Percentiles rank a stretch among this genome's conserved stretches.
These are phyloP conservation scores for Backusella tuberculispora DNA, from an alignment of 192 early-diverging fungal species.

Conservation along the genomic window DNA sequence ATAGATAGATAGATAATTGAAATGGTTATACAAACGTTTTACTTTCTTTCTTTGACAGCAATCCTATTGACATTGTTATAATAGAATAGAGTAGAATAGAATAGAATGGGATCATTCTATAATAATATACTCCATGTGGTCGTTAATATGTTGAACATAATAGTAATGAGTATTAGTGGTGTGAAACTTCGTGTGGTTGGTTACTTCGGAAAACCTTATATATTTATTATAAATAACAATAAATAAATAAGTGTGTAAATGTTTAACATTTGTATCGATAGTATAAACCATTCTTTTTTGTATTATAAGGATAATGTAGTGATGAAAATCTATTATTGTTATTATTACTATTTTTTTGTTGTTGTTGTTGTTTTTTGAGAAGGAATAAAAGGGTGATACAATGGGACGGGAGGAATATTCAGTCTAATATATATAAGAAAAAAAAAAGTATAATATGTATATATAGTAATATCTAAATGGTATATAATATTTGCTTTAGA, in stretches of 20 bases:
- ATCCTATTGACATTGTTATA: too few relatives aligned
- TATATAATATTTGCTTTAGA: conserved; percentile 14
- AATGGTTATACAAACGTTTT: too few relatives aligned
- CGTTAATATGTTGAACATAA: too few relatives aligned
- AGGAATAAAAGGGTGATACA: not conserved
- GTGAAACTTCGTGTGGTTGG: too few relatives aligned
- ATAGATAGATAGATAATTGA: too few relatives aligned
- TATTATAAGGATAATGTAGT: not conserved
- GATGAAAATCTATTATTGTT: conserved; percentile 12
- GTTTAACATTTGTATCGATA: not conserved
- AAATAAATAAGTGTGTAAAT: not conserved
- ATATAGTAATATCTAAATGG: conserved; percentile 11
- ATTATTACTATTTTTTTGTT: too few relatives aligned
- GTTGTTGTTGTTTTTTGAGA: not conserved
- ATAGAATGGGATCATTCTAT: too few relatives aligned
- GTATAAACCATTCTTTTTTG: not conserved
- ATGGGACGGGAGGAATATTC: not conserved
- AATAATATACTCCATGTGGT: too few relatives aligned
- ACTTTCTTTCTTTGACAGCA: too few relatives aligned
- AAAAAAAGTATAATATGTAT: not conserved
- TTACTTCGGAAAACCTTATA: too few relatives aligned
- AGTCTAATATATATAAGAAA: not conserved
- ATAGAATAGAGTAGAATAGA: too few relatives aligned
- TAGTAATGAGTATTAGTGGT: too few relatives aligned
- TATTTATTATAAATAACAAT: not conserved